Evolutionary conservation across 2,329 filamentous ascomycete genomes (phyloP), one percentile per base, ranked within the genome.

Genomic region (Moelleriella libera): DNA sequence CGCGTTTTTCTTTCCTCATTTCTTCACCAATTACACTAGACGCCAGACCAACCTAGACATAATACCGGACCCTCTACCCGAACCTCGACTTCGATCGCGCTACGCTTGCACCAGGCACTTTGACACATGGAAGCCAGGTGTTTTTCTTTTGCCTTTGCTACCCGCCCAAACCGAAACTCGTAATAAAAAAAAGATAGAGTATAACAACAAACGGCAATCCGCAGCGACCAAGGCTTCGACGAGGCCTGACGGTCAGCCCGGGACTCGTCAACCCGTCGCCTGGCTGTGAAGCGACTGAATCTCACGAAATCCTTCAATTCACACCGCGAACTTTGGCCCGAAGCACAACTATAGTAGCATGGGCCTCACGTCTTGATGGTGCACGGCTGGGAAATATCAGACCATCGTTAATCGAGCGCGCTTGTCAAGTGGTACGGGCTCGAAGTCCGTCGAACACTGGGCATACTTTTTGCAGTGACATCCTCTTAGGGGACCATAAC

Each of bases 401-500:
- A 37, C 37, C 29, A 12, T 39, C 30, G 14, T 41, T 44, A 48
- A n/a, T 34, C 29, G 44, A 45, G 10, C 43, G 34, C 12, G 34
- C 34, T 37, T 37, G 12, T 37, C 34, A 12, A 12, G 8, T 37
- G 8, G 2, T 37, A 37, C 12, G 8, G 34, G 34, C 12, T 8
- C 12, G 34, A 37, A 37, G 8, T 37, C 34, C 34, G 34, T 12
- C 34, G 12, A 21, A 21, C 21, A 21, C 21, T 21, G 21, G 2
- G 21, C 21, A 21, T 21, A 21, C 21, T 21, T 21, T 21, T 21
- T 21, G 21, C 21, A 21, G 21, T 21, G 21, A 21, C 21, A 37
- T 37, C 34, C 12, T 37, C 3, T 48, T 47, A 58, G 63, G 62
- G 63, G 61, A 59, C 64, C 63, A 55, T 40, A 49, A 45, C 51